Percentiles rank a stretch among this genome's conserved stretches.
These are phyloP conservation scores for Ballota nigra DNA, from an alignment of 257 asterid species.

Conservation along the genomic window DNA sequence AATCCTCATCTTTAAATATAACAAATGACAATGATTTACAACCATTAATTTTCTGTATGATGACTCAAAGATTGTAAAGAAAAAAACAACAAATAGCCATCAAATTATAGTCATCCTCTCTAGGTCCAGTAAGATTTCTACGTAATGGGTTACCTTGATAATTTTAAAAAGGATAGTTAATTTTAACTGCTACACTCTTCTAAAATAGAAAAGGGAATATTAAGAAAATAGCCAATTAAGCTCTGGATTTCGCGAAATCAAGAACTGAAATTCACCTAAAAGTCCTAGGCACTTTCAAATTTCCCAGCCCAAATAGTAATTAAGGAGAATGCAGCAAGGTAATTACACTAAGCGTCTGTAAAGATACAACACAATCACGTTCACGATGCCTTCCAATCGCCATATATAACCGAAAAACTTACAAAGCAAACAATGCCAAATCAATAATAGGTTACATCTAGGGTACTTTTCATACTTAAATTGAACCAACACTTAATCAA, in stretches of 20 bases:
- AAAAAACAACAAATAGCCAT: too few species aligned
- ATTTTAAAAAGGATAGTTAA: neutral
- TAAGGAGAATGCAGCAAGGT: neutral
- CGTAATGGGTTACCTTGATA: neutral
- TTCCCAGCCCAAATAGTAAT: neutral
- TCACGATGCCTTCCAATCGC: neutral
- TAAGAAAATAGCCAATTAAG: neutral
- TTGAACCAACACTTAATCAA: too few species aligned
- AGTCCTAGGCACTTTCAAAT: neutral
- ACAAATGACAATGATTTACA: too few species aligned
- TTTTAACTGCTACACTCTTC: neutral
- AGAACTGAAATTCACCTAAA: neutral
- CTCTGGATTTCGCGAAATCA: neutral
- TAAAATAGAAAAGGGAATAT: neutral
- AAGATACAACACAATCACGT: neutral
- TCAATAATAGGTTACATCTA: too few species aligned
- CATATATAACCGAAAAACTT: neutral
- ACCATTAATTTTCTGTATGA: too few species aligned
- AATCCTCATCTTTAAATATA: too few species aligned
- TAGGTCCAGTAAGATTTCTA: neutral
- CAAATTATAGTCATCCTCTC: neutral
- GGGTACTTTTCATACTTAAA: too few species aligned
- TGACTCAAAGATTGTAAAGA: too few species aligned
- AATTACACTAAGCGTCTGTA: neutral
- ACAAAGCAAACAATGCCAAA: neutral